A percentile compares a stretch with the other conserved stretches of the same genome.
Evolutionary conservation across 2,329 filamentous ascomycete species (phyloP).

Genomic region (Zymoseptoria crescenta): DNA sequence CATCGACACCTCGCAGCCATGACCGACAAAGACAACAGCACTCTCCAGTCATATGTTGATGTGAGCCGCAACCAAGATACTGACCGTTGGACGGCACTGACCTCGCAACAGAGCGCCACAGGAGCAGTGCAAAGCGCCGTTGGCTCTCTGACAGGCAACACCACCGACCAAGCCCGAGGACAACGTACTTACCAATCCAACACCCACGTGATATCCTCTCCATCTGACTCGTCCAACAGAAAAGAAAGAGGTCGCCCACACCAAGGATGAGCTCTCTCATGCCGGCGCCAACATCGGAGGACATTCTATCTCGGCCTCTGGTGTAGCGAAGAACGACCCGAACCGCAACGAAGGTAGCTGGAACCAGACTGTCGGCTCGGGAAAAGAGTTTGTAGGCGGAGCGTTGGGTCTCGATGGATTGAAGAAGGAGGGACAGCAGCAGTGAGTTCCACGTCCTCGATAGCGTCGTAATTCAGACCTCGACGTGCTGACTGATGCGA

Average conservation of each 20-base stretch:
- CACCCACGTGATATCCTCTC: neutral
- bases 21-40: constrained; percentile 57
- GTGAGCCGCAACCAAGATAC: neutral
- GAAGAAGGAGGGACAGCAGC: constrained; percentile 64
- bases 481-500: neutral
- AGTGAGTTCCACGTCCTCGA: constrained; percentile 34
- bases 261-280: constrained; percentile 67
- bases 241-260: constrained; percentile 52
- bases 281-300: constrained; percentile 67
- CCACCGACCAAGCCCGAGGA: constrained; percentile 51
- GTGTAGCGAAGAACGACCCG: constrained; percentile 64
- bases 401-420: constrained; percentile 67
- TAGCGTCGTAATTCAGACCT: neutral
- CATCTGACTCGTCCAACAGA: neutral
- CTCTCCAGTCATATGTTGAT: constrained; percentile 66
- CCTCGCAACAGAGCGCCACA: constrained; percentile 48
- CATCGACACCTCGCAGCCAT: constrained; percentile 4
- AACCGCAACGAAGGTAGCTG: constrained; percentile 65
- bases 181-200: constrained; percentile 5
- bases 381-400: constrained; percentile 73
- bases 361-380: constrained; percentile 63
- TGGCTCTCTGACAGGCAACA: constrained; percentile 65
- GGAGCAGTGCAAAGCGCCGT: constrained; percentile 65
- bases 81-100: constrained; percentile 9
- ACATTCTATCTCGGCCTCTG: constrained; percentile 59